Evolutionary conservation across 1,284 basidiomycete genomes (phyloP).

Genomic region (Testicularia cyperi): DNA sequence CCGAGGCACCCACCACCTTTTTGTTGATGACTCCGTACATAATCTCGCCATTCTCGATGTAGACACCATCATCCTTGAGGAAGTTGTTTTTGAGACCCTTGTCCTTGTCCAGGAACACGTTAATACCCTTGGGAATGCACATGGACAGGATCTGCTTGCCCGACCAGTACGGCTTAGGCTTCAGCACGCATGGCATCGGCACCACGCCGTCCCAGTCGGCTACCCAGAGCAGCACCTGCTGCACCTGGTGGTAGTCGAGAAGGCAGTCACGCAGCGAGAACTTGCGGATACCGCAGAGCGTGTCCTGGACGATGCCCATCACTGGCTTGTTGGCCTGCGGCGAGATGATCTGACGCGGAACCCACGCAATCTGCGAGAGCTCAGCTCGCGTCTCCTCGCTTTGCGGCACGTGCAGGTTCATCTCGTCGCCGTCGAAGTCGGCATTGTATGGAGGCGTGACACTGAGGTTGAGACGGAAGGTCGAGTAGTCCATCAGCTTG

Average conservation of each 20-base stretch:
- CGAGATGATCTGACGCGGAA: slow-evolving; percentile 98
- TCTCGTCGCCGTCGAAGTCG: slow-evolving; percentile 96
- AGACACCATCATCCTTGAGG: slow-evolving; percentile 78
- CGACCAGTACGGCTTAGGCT: slow-evolving; percentile 96
- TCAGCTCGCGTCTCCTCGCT: slow-evolving; percentile 99
- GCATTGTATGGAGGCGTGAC: slow-evolving; percentile 65
- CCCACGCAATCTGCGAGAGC: slow-evolving; percentile 96
- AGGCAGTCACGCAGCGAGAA: slow-evolving; percentile 82
- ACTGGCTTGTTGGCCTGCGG: slow-evolving; percentile 99
- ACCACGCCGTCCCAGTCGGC: slow-evolving; percentile 94
- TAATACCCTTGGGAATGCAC: slow-evolving; percentile 93
- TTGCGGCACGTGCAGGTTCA: slow-evolving; percentile 95
- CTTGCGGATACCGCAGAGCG: slow-evolving; percentile 94
- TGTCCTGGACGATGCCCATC: slow-evolving; percentile 99
- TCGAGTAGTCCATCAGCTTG: slow-evolving; percentile 98
- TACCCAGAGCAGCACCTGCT: slow-evolving; percentile 96
- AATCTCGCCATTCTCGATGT: slow-evolving; percentile 96
- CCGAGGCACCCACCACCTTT: slow-evolving; percentile 90
- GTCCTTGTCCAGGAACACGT: slow-evolving; percentile 67
- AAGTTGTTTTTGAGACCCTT: slow-evolving; percentile 54
- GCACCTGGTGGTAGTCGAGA: slow-evolving; percentile 65
- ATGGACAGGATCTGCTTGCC: slow-evolving; percentile 95
- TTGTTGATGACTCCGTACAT: slow-evolving; percentile 95
- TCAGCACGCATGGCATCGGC: slow-evolving; percentile 89
- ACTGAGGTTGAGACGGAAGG: slow-evolving; percentile 93